Evolutionary conservation across 495 filamentous ascomycete genomes (phyloP).

Genomic region (Podospora pseudopauciseta): DNA sequence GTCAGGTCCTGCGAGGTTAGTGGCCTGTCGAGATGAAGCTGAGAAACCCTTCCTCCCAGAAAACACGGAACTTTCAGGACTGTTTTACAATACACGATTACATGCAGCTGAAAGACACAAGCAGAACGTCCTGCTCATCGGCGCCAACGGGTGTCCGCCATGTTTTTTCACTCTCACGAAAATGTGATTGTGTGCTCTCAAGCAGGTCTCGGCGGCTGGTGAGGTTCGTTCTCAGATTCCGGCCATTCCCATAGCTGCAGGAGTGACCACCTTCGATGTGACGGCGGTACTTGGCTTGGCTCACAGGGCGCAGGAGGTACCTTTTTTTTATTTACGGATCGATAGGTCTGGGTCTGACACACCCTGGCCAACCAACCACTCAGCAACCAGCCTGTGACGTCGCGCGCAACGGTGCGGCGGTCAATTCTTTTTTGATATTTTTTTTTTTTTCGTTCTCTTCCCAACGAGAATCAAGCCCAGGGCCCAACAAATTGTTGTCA

Average conservation of each 20-base stretch:
- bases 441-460: background rate
- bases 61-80: background rate
- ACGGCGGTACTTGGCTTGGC: slow-evolving; percentile 1
- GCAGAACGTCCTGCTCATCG: background rate
- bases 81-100: no score
- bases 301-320: slow-evolving; percentile 11
- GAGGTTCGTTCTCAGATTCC: background rate
- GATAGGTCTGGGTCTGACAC: slow-evolving; percentile 1
- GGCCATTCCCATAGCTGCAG: slow-evolving; percentile 6
- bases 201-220: slow-evolving; percentile 10
- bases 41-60: background rate
- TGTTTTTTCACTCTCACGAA: background rate
- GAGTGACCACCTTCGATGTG: background rate
- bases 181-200: background rate
- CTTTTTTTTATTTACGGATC: background rate
- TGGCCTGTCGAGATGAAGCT: slow-evolving; percentile 9
- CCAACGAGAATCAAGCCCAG: background rate
- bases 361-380: background rate
- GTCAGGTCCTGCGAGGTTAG: background rate
- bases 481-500: background rate
- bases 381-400: slow-evolving; percentile 6
- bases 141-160: slow-evolving; percentile 5
- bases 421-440: background rate
- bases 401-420: slow-evolving; percentile 13
- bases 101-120: background rate